These are phyloP conservation scores for Moesziomyces globuligerus DNA, from an alignment of 1,284 basidiomycete genomes.

Conservation along the genomic window DNA sequence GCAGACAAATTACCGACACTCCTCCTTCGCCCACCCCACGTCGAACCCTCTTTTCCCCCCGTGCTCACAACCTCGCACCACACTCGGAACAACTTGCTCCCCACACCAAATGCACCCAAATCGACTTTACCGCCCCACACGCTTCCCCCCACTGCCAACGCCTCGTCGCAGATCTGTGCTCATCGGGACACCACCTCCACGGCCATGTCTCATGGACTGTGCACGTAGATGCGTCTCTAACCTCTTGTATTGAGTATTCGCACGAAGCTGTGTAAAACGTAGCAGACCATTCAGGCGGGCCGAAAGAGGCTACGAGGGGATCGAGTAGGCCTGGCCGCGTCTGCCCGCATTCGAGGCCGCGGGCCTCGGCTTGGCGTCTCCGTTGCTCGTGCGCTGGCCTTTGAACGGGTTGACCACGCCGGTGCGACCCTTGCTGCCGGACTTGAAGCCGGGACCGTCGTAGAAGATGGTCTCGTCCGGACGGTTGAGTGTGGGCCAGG, in stretches of 20 bases:
- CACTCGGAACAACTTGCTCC: background rate
- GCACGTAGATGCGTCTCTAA: too few species aligned
- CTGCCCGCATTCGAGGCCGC: constrained; percentile 14
- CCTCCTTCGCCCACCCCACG: background rate
- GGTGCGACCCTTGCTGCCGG: constrained; percentile 50
- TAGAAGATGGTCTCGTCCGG: constrained; percentile 61
- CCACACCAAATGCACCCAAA: too few species aligned
- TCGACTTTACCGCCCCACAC: too few species aligned
- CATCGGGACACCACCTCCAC: too few species aligned
- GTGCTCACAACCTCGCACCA: background rate
- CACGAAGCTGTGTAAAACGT: too few species aligned
- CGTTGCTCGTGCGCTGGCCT: constrained; percentile 11
- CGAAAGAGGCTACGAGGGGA: constrained; percentile 5
- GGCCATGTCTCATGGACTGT: too few species aligned
- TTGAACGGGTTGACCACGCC: constrained; percentile 40
- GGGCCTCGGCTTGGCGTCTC: background rate
- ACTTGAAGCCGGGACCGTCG: constrained; percentile 63
- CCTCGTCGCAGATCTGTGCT: too few species aligned
- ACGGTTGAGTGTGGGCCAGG: constrained; percentile 64
- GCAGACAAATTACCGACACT: background rate
- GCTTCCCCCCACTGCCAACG: too few species aligned
- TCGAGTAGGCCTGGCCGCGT: constrained; percentile 36
- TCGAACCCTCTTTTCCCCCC: background rate
- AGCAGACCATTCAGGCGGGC: too few species aligned
- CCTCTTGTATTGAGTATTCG: too few species aligned